Percentiles rank a stretch among this genome's conserved stretches.
These are phyloP conservation scores for Myxozyma kluyveri DNA, from an alignment of 805 yeast species.

Conservation along the genomic window DNA sequence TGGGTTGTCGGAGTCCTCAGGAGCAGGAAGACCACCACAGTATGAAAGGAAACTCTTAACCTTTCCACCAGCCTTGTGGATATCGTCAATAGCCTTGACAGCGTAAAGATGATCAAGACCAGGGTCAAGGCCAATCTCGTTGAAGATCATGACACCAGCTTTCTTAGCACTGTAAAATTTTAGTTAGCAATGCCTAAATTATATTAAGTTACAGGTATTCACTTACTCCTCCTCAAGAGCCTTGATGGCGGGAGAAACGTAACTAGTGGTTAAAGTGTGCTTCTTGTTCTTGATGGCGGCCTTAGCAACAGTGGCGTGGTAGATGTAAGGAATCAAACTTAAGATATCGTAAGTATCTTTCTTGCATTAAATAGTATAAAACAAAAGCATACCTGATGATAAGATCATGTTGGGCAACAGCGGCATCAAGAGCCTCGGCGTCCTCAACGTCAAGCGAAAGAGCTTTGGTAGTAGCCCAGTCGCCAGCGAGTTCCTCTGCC, in stretches of 20 bases:
- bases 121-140: constrained; percentile 98
- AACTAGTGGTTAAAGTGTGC: constrained; percentile 88
- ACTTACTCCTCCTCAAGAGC: constrained; percentile 28
- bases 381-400: constrained; percentile 73
- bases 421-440: constrained; percentile 70
- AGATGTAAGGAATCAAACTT: constrained; percentile 83
- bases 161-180: constrained; percentile 52
- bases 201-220: background rate
- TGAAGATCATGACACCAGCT: constrained; percentile 97
- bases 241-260: constrained; percentile 55
- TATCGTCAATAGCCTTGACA: constrained; percentile 96
- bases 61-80: constrained; percentile 86
- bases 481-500: constrained; percentile 83
- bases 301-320: constrained; percentile 89
- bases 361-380: too few relatives aligned
- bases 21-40: constrained; percentile 99
- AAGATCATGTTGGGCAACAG: constrained; percentile 73
- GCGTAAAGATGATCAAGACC: constrained; percentile 99
- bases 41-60: constrained; percentile 89
- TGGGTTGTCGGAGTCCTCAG: constrained; percentile 96
- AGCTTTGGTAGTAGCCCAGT: constrained; percentile 60
- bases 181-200: constrained; percentile 31
- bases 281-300: constrained; percentile 87
- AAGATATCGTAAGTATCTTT: too few relatives aligned
- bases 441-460: constrained; percentile 86